Base-by-base conservation (phyloP, 208 protist genomes). In the Wallacemonas rigidus region DNA sequence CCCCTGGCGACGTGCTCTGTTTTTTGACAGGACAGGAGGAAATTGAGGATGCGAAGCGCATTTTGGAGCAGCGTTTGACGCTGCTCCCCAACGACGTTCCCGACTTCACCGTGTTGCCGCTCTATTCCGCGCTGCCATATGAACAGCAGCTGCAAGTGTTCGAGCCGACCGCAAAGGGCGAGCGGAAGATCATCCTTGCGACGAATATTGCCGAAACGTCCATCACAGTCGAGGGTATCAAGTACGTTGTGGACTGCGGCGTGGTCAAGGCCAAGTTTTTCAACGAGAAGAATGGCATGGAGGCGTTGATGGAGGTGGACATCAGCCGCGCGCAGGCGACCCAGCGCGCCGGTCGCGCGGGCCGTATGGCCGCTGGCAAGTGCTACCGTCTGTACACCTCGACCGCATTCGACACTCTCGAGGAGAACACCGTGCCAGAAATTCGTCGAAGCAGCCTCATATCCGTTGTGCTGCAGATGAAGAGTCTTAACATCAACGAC, bases 151-250 rank as follows among this genome's bases (percentile, higher is more conserved):
- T 97, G 36, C 87, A 86, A 9, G 98, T 99, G 47, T 99, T 99
- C 76, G 98, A 99, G 69, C 91, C 96, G 1, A 87, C 94, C 38
- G 87, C 94, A 6, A 72, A 68, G 0, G 86, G 87, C 0, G 80
- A 89, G 36, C 88, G 98, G 65, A 99, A 98, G 76, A 88, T 98
- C 2, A 98, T 99, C 45, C 78, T 99, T 7, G 98, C 99, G 1
- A 99, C 99, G 44, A 99, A 99, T 86, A 99, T 99, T 76, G 99
- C 99, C 43, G 98, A 99, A 74, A 99, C 99, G 3, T 99, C 98
- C 41, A 90, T 99, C 26, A 99, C 99, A 12, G 99, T 99, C 54
- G 96, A 99, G 79, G 98, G 97, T 39, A 99, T 99, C 69, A 91
- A 98, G 43, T 99, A 99, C 84, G 98, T 99, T 2, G 96, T 99